These are phyloP conservation scores for Ceratocystis eucalypticola DNA, from an alignment of 2,329 filamentous ascomycete genomes.

Conservation along the genomic window DNA sequence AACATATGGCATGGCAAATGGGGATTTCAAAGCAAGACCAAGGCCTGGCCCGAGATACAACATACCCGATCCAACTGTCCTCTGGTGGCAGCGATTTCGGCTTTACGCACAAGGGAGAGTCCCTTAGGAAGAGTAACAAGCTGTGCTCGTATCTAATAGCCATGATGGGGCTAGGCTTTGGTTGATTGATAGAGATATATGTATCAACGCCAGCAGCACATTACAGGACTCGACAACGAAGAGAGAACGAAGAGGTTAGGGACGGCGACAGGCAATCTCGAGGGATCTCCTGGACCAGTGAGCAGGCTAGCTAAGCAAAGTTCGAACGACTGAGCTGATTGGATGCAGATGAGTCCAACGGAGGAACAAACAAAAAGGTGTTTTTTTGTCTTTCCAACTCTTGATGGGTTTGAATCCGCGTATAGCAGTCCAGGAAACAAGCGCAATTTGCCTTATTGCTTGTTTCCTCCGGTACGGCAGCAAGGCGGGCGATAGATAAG, in stretches of 20 bases:
- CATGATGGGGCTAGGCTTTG: conserved; percentile 5
- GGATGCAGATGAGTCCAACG: not conserved
- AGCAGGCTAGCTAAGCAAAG: not conserved
- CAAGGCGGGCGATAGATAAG: not conserved
- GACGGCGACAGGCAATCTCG: not conserved
- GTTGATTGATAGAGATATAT: not conserved
- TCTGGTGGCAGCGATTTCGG: conserved; percentile 66
- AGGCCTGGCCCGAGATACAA: not conserved
- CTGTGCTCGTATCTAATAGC: conserved; percentile 57
- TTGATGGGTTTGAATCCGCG: not conserved
- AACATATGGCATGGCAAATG: not conserved
- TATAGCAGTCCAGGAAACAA: not conserved
- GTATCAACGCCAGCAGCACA: conserved; percentile 3
- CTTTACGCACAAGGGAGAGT: conserved; percentile 72
- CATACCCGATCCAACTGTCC: conserved; percentile 95
- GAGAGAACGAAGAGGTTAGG: not conserved
- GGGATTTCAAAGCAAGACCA: not conserved
- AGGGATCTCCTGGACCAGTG: not conserved
- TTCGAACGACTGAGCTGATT: not conserved
- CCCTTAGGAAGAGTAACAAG: conserved; percentile 58
- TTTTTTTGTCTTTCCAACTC: not conserved
- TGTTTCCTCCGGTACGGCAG: not conserved
- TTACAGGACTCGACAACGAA: not conserved
- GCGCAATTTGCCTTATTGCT: not conserved
- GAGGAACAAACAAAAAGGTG: not conserved